A percentile compares a stretch with the other conserved stretches of the same genome.
These are phyloP conservation scores for Drechslera avenae DNA, from an alignment of 2,329 filamentous ascomycete genomes.

Conservation along the genomic window DNA sequence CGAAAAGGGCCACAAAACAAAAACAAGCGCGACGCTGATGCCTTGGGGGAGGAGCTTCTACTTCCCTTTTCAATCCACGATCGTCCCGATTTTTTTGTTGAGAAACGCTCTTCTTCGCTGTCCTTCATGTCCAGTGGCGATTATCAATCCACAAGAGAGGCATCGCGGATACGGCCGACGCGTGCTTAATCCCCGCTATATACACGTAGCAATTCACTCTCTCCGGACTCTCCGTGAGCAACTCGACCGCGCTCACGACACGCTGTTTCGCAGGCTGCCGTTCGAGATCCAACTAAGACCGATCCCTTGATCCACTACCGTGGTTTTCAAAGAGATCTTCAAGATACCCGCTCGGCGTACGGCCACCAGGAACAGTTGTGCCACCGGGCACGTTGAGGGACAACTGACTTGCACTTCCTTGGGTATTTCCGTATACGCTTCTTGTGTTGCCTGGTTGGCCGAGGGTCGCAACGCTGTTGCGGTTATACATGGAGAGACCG, in stretches of 20 bases:
- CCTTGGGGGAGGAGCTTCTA: no score
- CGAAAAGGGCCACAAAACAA: no score
- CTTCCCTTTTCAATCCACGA: neutral
- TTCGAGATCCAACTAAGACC: constrained; percentile 37
- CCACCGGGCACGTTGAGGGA: constrained; percentile 63
- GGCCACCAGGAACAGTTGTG: constrained; percentile 59
- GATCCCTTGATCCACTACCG: constrained; percentile 44
- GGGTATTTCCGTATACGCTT: constrained; percentile 36
- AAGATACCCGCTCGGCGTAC: constrained; percentile 86
- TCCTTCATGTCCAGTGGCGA: neutral
- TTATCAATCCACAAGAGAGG: neutral
- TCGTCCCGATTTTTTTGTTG: no score
- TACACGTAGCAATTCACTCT: constrained; percentile 3
- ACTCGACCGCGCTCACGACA: constrained; percentile 1
- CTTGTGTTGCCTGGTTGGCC: constrained; percentile 42
- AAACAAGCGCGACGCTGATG: no score
- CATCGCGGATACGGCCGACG: constrained; percentile 2
- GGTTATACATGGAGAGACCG: constrained; percentile 40
- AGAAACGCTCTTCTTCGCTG: no score
- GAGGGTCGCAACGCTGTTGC: constrained; percentile 46
- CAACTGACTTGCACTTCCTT: constrained; percentile 67
- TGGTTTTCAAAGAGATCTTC: constrained; percentile 88
- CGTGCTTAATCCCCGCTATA: neutral
- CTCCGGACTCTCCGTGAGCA: neutral
- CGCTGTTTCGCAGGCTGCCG: constrained; percentile 13